Base-by-base conservation (phyloP, 2,329 filamentous ascomycete species). In the Seiridium unicorne region DNA sequence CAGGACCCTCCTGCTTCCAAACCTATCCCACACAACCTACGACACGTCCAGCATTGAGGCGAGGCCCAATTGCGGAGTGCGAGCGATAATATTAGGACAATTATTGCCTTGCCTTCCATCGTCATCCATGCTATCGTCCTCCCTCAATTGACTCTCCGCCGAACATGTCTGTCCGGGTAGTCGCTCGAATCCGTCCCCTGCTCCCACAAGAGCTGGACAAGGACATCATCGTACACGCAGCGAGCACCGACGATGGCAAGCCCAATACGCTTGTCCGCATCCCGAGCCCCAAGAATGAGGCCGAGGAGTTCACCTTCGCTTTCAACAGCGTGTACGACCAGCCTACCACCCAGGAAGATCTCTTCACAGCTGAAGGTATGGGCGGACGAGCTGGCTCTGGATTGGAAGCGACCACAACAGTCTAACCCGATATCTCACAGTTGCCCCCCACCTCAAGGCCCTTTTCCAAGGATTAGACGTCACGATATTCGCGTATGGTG, bases 271-370 rank as follows among this genome's bases (percentile, higher is more conserved):
- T 96, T 36, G 87, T 98, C 70, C 89, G 90, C 73, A 96, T 98
- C 69, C 94, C 94, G 3, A 97, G 93, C 72, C 93, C 94, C 0
- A 97, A 95, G 79, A 97, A 97, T 70, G 91, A 92, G 65, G 81
- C 84, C 31, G 94, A 98, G 76, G 90, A 93, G 70, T 98, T 93
- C 76, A 93, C 90, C 58, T 99, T 98, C 74, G 87, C 93, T 57
- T 98, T 98, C 82, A 96, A 95, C 80, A 86, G 90, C 66, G 94
- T 98, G 59, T 98, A 97, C 75, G 92, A 92, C 70, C 86, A 89
- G 68, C 76, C 84, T 42, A 89, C 91, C 13, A 87, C 91, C 7
- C 94, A 99, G 74, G 91, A 97, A 75, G 85, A 91, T 64, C 78
- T 99, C 60, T 99, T 96, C 73, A 91, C 93, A 64, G 86, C 89